phyloP scores from a whole-genome alignment of 2,329 filamentous ascomycete genomes.

The Zymoseptoria pseudotritici region DNA sequence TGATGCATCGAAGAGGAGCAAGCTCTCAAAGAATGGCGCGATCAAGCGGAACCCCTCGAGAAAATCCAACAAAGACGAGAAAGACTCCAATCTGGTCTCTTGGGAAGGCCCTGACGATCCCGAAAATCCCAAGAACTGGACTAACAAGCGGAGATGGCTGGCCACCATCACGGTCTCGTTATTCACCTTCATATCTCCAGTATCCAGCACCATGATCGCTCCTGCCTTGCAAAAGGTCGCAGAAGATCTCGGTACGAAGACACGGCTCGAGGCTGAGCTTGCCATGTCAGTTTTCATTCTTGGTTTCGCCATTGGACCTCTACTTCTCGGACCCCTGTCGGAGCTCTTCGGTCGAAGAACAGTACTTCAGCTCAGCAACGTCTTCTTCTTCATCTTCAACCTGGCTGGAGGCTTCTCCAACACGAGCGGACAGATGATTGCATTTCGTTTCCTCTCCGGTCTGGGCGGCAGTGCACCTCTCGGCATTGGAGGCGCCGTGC shows the following conservation, averaged over 20 bases:
- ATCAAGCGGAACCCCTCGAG: conserved; percentile 24
- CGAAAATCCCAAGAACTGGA: conserved; percentile 43
- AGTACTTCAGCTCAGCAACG: conserved; percentile 30
- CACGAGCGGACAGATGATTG: conserved; percentile 28
- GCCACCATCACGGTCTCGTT: conserved; percentile 37
- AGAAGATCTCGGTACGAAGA: conserved; percentile 21
- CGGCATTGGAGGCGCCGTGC: conserved; percentile 31
- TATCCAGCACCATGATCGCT: conserved; percentile 35
- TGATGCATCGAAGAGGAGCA: conserved; percentile 10
- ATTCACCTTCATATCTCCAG: conserved; percentile 34
- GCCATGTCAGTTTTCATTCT: conserved; percentile 33
- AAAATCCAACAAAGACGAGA: conserved; percentile 25
- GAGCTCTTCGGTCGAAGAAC: conserved; percentile 32
- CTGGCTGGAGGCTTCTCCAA: conserved; percentile 31
- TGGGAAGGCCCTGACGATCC: conserved; percentile 42
- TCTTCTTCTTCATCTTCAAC: conserved; percentile 34
- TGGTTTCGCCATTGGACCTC: conserved; percentile 31
- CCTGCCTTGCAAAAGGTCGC: conserved; percentile 27
- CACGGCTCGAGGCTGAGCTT: conserved; percentile 18
- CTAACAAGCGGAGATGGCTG: conserved; percentile 37
- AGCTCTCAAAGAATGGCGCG: conserved; percentile 20
- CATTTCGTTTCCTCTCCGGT: conserved; percentile 33
- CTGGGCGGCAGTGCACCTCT: conserved; percentile 33
- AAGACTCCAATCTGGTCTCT: conserved; percentile 32
- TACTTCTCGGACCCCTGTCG: conserved; percentile 31